Base-by-base conservation (phyloP, 495 filamentous ascomycete species). In the Penicillium pulvis region DNA sequence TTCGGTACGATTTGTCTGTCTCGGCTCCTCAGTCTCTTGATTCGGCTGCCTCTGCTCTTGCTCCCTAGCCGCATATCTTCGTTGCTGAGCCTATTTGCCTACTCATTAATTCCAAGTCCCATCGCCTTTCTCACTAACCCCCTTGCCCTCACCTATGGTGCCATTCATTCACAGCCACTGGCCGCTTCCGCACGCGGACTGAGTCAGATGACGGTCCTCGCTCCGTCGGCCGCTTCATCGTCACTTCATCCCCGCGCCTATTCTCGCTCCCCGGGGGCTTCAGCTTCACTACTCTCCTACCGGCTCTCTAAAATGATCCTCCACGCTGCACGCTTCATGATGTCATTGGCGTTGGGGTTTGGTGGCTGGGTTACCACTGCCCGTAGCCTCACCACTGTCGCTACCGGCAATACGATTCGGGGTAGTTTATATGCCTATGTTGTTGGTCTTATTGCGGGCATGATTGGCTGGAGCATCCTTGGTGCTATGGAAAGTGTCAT, bases 301-400 rank as follows among this genome's bases (percentile, higher is more conserved):
- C 85, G 87, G 23, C 85, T 98, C 19, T 90, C 93, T 5, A 97
- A 97, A 66, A 81, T 98, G 55, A 85, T 98, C 19, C 85, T 98
- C 12, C 89, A 95, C 61, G 93, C 94, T 19, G 91, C 90, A 17
- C 83, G 94, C 19, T 88, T 90, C 63, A 90, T 97, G 63, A 95
- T 95, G 82, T 90, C 91, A 7, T 82, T 90, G 39, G 89, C 89
- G 2, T 80, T 98, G 28, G 95, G 94, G 1, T 93, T 97, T 67
- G 93, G 90, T n/a, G 94, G 90, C 26, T 98, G 94, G 94, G 91
- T 98, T n/a, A 88, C 88, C 53, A 93, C 92, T 31, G 91, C 94
- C 17, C 84, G 88, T 47, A 85, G 86, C 69, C 74, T 95, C 12
- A 73, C 72, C 24, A 75, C 89, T 17, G 75, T 80, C 39, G 80